Evolutionary conservation across 208 protist genomes (phyloP).

Genomic region (Trypanosomatidae sp.): DNA sequence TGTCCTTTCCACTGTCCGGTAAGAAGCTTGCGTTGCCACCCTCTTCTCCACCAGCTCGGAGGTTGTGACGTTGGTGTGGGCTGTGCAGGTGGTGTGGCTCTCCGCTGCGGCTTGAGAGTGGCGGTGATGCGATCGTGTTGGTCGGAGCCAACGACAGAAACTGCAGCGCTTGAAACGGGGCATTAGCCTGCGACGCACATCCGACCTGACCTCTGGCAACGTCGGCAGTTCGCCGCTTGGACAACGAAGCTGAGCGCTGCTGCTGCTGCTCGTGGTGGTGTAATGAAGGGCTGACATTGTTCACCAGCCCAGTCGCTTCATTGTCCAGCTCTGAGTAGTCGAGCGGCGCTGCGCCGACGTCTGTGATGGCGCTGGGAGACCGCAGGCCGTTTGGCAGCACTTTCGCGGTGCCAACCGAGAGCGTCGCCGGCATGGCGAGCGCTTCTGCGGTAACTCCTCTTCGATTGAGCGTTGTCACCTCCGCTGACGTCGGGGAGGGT

Average conservation of each 20-base stretch:
- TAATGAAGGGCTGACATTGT: not conserved
- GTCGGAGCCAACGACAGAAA: not conserved
- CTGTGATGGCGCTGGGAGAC: slow-evolving; percentile 23
- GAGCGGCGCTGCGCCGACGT: slow-evolving; percentile 7
- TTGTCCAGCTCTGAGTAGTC: not conserved
- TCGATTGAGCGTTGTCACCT: not conserved
- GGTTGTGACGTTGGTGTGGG: not conserved
- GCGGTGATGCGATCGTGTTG: slow-evolving; percentile 6
- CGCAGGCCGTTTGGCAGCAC: slow-evolving; percentile 21
- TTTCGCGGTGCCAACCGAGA: slow-evolving; percentile 4
- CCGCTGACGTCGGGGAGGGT: not conserved
- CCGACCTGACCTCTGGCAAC: not conserved
- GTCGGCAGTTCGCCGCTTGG: not conserved
- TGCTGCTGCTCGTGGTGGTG: not conserved
- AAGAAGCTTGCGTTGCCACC: not conserved
- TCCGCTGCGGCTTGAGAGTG: slow-evolving; percentile 4
- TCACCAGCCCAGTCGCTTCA: not conserved
- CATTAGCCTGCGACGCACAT: not conserved
- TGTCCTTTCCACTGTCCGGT: not conserved
- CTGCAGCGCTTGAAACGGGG: slow-evolving; percentile 25
- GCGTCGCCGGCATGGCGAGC: not conserved
- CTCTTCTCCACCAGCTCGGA: not conserved
- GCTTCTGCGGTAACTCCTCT: not conserved
- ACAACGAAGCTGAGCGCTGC: not conserved
- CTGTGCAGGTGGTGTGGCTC: not conserved